Base-by-base conservation (phyloP, 2,329 filamentous ascomycete genomes). In the Plenodomus biglobosus region DNA sequence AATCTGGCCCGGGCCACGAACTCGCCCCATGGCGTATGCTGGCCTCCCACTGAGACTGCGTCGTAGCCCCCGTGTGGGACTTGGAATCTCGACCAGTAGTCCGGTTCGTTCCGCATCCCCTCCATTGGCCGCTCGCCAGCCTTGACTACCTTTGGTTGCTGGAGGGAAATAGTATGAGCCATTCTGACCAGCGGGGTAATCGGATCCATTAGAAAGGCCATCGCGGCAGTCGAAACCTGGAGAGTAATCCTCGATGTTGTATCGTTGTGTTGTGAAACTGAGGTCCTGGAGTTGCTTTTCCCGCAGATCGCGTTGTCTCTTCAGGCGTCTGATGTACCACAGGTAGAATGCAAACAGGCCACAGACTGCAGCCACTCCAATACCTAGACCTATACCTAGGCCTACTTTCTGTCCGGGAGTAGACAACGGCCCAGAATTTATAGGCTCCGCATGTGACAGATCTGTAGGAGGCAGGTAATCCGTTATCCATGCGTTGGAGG, bases 401-500 rank as follows among this genome's bases (percentile, higher is more conserved):
- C 77, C 77, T 35, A 71, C 73, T 52, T 77, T 76, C 44, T 78
- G 74, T 6, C 73, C 74, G 3, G 69, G 68, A 7, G 65, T 75
- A n/a, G 72, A 73, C 4, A 77, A 59, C 0, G 71, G 63, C 0
- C 74, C 74, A 20, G 48, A 58, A 1, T 61, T 50, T 8, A 35
- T 42, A 30, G 59, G 45, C 13, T 51, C 37, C 3, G 58, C 38
- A 20, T 35, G 41, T 24, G 19, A 58, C 7, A 55, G 47, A 3
- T 58, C 45, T 1, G 64, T 55, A 2, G 78, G 79, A 34, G 80
- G 79, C 2, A 72, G 74, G 56, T 87, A 88, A 3, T 78, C 75
- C 2, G 76, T 72, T 2, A 78, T 62, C 84, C 84, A 87, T 8
- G 72, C 69, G 52, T 77, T 78, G 6, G 84, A 85, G 1, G 82